Evolutionary conservation across 257 asterid genomes (phyloP), one percentile per base, ranked within the genome.

Genomic region (Scutellaria galericulata): DNA sequence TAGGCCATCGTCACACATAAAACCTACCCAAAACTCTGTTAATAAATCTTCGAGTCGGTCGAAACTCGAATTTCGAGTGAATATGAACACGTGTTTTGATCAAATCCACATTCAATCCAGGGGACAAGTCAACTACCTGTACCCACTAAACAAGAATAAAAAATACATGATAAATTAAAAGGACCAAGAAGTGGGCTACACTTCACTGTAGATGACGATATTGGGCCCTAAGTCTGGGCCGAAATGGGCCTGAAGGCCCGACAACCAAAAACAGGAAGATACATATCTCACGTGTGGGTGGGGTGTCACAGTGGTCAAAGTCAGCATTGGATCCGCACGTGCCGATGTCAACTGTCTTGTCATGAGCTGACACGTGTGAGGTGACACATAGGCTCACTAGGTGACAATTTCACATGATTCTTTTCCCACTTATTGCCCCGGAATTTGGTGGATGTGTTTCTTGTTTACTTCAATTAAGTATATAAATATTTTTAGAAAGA

Each of bases 211-310:
- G 64, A 22, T 44, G 66, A 64, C 40, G 14, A 27, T 10, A 58
- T 75, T 51, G 79, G 75, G 80, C 75, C 75, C 62, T 2, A 1
- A 44, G 18, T 2, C n/a, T 75, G 68, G 64, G 75, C 72, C 66
- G 44, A 48, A 48, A 40, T 20, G 44, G 37, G 37, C 37, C 48
- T 12, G 37, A 37, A 22, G 75, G 75, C 80, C 83, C 83, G 80
- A 75, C 83, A 75, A 53, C 75, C 48, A 52, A 45, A 68, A 64
- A 47, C 69, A 69, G 27, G 46, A 9, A 37, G 64, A 82, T 79
- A 70, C 42, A 7, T 51, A 27, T 45, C 72, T 71, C 83, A 70
- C 80, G 80, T 79, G 83, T 56, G 75, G 77, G 83, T 64, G 77
- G 66, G 77, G 74, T 48, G 66, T 44, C 8, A 41, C 7, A n/a